Base-by-base conservation (phyloP, 805 yeast species). In the Candida ovalis region DNA sequence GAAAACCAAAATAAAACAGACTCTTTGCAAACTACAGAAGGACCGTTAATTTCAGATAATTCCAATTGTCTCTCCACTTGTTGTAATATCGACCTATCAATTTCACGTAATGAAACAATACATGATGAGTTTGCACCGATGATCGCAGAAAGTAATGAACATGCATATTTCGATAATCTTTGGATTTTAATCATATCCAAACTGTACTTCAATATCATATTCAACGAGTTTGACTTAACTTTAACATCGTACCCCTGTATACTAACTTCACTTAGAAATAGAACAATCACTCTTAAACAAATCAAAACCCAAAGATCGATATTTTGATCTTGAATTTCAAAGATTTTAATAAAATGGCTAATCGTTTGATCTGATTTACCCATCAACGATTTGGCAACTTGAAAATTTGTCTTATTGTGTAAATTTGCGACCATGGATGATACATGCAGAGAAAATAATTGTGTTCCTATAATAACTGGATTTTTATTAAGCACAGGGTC, bases 21-120 rank as follows among this genome's bases (percentile, higher is more conserved):
- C 42, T 74, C 78, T 39, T 74, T 66, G 42, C 74, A 69, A 1
- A 82, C 45, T 1, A 52, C 22, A 1, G 64, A 58, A 2, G 94
- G 92, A 0, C 92, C 92, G 60, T 76, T 78, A 0, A 82, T 67
- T 40, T 79, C 84, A 0, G 86, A 67, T 5, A 77, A 59, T 33
- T 82, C 85, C 42, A 77, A 64, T 1, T 81, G 45, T 25, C 75
- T 76, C 38, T 75, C 76, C 28, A 82, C 61, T 51, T 77, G 78
- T 40, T 71, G 76, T 3, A 67, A 47, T 8, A 81, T 55, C 0
- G 77, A 61, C 8, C 61, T 60, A 45, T 81, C 86, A 2, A 64
- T 33, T 6, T 45, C 37, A 18, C 47, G 17, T 3, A 58, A 38
- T 1, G 46, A 23, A 2, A 49, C 24, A 17, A 44, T 38, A 10